Conservation (phyloP, 192 early-diverging fungal genomes). For the Coemansia sp. region DNA sequence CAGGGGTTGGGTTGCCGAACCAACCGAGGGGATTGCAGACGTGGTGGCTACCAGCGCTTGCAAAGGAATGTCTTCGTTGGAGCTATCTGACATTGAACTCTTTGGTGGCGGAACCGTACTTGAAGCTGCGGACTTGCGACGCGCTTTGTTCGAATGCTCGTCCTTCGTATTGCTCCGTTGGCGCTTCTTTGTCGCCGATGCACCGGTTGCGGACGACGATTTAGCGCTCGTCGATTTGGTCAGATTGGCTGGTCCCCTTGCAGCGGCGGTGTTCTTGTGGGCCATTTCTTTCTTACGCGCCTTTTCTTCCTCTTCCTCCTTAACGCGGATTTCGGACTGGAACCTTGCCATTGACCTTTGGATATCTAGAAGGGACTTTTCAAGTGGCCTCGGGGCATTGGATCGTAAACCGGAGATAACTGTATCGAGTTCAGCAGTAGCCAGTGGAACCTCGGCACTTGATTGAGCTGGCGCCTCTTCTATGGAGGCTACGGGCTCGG, state of each 20-base stretch:
- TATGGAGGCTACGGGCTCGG: slow-evolving; percentile 15
- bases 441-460: not conserved
- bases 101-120: slow-evolving; percentile 13
- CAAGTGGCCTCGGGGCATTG: slow-evolving; percentile 12
- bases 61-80: slow-evolving; percentile 31
- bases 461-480: not conserved
- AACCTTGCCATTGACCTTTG: slow-evolving; percentile 28
- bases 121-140: slow-evolving; percentile 27
- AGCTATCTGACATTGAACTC: slow-evolving; percentile 12
- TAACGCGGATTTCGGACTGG: slow-evolving; percentile 32
- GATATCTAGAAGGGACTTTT: slow-evolving; percentile 28
- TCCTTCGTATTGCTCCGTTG: slow-evolving; percentile 44
- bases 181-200: slow-evolving; percentile 35
- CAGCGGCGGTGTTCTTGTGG: not conserved
- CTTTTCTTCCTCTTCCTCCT: slow-evolving; percentile 32
- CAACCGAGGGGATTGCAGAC: not conserved
- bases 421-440: slow-evolving; percentile 17
- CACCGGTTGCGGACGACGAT: not conserved
- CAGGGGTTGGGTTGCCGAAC: not conserved
- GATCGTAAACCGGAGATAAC: slow-evolving; percentile 12
- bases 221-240: slow-evolving; percentile 6
- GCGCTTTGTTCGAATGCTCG: slow-evolving; percentile 31
- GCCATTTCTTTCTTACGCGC: slow-evolving; percentile 15
- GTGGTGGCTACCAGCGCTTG: slow-evolving; percentile 17
- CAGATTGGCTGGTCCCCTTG: not conserved